A percentile compares a stretch with the other conserved stretches of the same genome.
Conservation (phyloP, 2,329 filamentous ascomycete genomes). For the Aspergillus piperis region DNA sequence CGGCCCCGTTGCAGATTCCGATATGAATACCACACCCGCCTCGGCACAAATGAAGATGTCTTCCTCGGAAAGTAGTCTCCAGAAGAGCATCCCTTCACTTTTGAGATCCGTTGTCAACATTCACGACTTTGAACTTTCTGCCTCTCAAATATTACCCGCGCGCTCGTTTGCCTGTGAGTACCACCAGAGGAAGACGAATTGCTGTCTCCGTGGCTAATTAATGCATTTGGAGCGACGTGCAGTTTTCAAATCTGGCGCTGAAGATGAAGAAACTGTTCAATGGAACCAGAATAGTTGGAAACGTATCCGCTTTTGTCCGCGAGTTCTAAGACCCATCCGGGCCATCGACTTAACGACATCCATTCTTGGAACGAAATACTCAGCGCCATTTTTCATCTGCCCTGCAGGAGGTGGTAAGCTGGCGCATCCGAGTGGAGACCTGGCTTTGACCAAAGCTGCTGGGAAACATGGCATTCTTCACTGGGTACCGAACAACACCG, state of each 20-base stretch:
- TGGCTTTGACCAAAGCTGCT: slow-evolving; percentile 2
- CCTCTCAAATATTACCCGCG: too few relatives aligned
- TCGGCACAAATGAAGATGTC: too few relatives aligned
- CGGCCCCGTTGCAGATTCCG: too few relatives aligned
- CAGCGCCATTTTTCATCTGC: slow-evolving; percentile 9
- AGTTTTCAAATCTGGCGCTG: slow-evolving; percentile 6
- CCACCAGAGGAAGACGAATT: too few relatives aligned
- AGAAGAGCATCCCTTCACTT: too few relatives aligned
- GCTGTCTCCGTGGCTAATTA: too few relatives aligned
- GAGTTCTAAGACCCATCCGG: slow-evolving; percentile 4
- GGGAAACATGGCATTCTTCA: slow-evolving; percentile 2
- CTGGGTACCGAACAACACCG: slow-evolving; percentile 7
- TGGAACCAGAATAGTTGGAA: slow-evolving; percentile 8
- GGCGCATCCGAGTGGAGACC: slow-evolving; percentile 1
- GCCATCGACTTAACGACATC: neutral
- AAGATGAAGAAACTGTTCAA: neutral
- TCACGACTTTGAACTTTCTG: too few relatives aligned
- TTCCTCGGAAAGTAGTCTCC: too few relatives aligned
- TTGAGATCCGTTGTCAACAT: too few relatives aligned
- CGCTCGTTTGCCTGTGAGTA: neutral
- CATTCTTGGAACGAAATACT: slow-evolving; percentile 3
- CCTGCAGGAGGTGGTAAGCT: slow-evolving; percentile 8
- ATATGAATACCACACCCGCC: too few relatives aligned
- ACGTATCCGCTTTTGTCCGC: slow-evolving; percentile 8
- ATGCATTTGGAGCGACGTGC: too few relatives aligned